Evolutionary conservation across 352 stramenopile species (phyloP), one percentile per base, ranked within the genome.

Genomic region (Phytophthora pluvialis): DNA sequence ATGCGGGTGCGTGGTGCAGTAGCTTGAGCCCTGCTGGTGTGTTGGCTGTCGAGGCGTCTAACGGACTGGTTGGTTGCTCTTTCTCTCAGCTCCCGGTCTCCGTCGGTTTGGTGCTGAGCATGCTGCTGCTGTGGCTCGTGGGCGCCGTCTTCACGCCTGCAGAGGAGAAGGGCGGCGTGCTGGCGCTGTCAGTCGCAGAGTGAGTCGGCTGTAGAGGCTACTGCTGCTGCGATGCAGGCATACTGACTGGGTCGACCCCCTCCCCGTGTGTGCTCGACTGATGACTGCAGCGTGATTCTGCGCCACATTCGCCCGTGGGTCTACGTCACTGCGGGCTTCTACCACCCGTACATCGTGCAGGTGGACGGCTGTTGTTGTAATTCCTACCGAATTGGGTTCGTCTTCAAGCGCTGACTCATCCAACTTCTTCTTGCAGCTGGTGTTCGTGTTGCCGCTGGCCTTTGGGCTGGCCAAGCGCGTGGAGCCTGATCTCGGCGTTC

Each of bases 271-370:
- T 42, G 9, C 6, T 36, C 11, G 36, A 21, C 13, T 56, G 13
- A 2, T 31, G 16, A 31, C 18, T 42, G 6, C 38, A 96, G 88
- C 64, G 86, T 86, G 49, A 96, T 96, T 49, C 61, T 96, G 38
- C 72, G 78, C 47, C 88, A 96, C 53, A 96, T 96, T 28, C 86
- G 88, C 3, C 88, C 88, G 18, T 96, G 88, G 88, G 81, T 94
- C 33, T 94, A 93, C 64, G 51, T 95, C 47, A 94, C 88, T 5
- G 81, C 88, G 7, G 86, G 86, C 4, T 96, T 94, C 62, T 96
- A 96, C 60, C 84, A 96, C 50, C 88, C 87, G 15, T 75, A 93
- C 57, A 54, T 93, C 12, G 29, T 91, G 7, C 83, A 94, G 83
- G 86, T 90, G 50, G 16, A 50, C 29, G 15, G 26, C 10, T 21